Evolutionary conservation across 2,329 filamentous ascomycete genomes (phyloP), one percentile per base, ranked within the genome.

Genomic region (Tolypocladium album): DNA sequence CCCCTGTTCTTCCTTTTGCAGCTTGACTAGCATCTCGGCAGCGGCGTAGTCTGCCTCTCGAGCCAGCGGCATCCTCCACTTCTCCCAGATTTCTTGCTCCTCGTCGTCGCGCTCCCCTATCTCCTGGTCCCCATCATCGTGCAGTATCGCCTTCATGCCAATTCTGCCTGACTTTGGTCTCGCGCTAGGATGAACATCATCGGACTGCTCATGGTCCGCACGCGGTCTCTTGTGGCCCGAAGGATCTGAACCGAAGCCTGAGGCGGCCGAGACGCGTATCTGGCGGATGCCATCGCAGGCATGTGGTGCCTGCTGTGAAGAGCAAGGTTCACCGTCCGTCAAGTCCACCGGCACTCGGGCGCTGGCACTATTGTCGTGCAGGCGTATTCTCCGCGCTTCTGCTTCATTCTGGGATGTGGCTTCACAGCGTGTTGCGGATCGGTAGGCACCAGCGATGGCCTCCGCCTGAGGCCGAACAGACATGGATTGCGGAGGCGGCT

Each of bases 31-130:
- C 11, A 61, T 52, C 6, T 57, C 57, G 13, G 59, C 59, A 1
- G 59, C 59, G 2, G 59, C 56, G 36, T 58, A 56, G 24, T 58
- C 59, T 24, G 58, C 52, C 12, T 38, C 34, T 17, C 50, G n/a
- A 8, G 24, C 22, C 31, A 39, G 39, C 6, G 27, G 20, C 40
- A 12, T 40, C 31, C 1, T 27, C 39, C 58, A 9, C 36, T 39
- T 38, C 38, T 40, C 42, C 9, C 20, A 4, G 22, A n/a, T 36
- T 2, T 36, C 15, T 2, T 34, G 3, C 6, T 20, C 47, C 47
- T 13, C 24, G 15, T 27, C n/a, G 6, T 55, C 40, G 27, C 5
- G 27, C 15, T 31, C 20, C 4, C 8, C 8, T 8, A 31, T 5
- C 27, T 31, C 27, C 5, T n/a, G 17, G 7, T 4, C 39, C 6